A percentile compares a stretch with the other conserved stretches of the same genome.
phyloP scores from a whole-genome alignment of 2,329 filamentous ascomycete species.

The Pseudopithomyces chartarum region DNA sequence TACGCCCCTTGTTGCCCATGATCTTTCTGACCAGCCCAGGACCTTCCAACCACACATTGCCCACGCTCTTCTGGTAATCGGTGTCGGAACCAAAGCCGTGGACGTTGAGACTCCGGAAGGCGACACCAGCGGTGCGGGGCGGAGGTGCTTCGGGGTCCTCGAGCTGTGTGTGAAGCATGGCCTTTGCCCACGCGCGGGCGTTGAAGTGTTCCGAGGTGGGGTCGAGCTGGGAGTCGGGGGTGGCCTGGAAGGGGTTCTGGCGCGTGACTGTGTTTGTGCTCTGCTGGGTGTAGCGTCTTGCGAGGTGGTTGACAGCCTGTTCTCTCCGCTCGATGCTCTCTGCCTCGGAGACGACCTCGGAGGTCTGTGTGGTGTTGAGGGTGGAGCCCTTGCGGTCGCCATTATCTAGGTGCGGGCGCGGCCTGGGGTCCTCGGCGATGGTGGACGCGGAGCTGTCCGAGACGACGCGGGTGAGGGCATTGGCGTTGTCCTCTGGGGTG shows the following conservation, averaged over 20 bases:
- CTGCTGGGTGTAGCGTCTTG: slow-evolving; percentile 47
- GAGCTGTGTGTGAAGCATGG: slow-evolving; percentile 53
- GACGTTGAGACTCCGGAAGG: slow-evolving; percentile 54
- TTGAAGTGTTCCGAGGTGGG: slow-evolving; percentile 54
- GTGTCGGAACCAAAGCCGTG: slow-evolving; percentile 55
- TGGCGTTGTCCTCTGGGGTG: slow-evolving; percentile 13
- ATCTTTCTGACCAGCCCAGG: slow-evolving; percentile 45
- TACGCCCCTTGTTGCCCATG: slow-evolving; percentile 39
- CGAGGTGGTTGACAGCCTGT: slow-evolving; percentile 47
- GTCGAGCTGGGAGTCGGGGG: slow-evolving; percentile 51
- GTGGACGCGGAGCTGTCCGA: slow-evolving; percentile 38
- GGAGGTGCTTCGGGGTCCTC: slow-evolving; percentile 49
- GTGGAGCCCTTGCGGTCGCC: slow-evolving; percentile 24
- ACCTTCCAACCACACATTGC: slow-evolving; percentile 51
- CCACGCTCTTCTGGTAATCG: slow-evolving; percentile 58
- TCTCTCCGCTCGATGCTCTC: slow-evolving; percentile 35
- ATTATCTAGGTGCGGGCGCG: slow-evolving; percentile 26
- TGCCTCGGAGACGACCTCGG: slow-evolving; percentile 15
- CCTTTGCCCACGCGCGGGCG: slow-evolving; percentile 55
- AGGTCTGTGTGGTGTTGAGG: slow-evolving; percentile 27
- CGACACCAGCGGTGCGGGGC: slow-evolving; percentile 52
- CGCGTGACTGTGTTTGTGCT: slow-evolving; percentile 46
- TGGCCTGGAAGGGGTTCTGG: slow-evolving; percentile 46
- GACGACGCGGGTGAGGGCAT: slow-evolving; percentile 14
- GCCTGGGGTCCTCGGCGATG: slow-evolving; percentile 31